Base-by-base conservation (phyloP, 441 rosid species). In the Syzygium syzygioides region DNA sequence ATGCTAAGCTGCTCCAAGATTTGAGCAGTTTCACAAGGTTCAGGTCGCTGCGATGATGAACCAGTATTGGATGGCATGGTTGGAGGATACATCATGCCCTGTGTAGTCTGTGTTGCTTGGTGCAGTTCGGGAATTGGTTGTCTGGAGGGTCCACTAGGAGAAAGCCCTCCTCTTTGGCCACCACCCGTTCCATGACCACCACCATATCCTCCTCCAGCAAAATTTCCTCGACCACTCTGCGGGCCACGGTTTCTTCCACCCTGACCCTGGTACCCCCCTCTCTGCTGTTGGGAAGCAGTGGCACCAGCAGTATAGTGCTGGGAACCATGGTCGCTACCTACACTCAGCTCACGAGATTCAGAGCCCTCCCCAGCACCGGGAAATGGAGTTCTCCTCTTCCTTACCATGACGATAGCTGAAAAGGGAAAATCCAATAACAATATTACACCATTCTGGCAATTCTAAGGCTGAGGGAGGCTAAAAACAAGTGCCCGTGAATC, bases 211-310 rank as follows among this genome's bases (percentile, higher is more conserved):
- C 83, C 83, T 41, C n/a, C 26, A 9, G 94, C 94, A 52, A 95
- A 93, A 19, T 95, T 97, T 83, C 93, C 94, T 87, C 94, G 96
- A 59, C 92, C 95, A 26, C 93, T 87, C 88, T 90, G 95, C 34
- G 94, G 91, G 86, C 52, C 83, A 76, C n/a, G n/a, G 52, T 41
- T 76, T 76, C 83, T 76, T 76, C 83, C 83, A 85, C 86, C 86
- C 86, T 85, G 86, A 85, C 86, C 56, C 60, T 17, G 60, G 57
- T 52, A n/a, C 37, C 83, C 52, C 83, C 66, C 87, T 85, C 87
- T 59, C 28, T 55, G 87, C 28, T 55, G 59, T 11, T 85, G 87
- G 53, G 52, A 55, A 85, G 66, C 52, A 34, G 52, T 41, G 83
- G 87, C 48, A 85, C 45, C 66, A 55, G 52, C 64, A 55, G 66